Conservation (phyloP, 768 basidiomycete species). For the Boletus coccyginus region DNA sequence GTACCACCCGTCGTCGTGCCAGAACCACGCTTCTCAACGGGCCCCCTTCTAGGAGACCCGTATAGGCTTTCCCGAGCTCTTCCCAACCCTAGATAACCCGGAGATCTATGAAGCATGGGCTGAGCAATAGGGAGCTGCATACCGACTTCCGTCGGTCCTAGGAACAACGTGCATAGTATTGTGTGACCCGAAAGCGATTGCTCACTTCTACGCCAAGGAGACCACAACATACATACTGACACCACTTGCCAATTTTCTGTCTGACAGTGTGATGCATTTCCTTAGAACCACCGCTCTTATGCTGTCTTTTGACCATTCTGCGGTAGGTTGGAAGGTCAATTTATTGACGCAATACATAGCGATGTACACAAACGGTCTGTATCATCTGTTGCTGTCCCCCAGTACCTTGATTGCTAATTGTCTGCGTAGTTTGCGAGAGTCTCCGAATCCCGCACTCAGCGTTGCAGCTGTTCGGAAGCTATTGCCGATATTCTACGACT, state of each 20-base stretch:
- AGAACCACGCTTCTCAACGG: conserved; percentile 40
- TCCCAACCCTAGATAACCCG: conserved; percentile 31
- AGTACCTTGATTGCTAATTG: neutral
- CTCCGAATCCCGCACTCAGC: conserved; percentile 36
- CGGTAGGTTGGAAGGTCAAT: conserved; percentile 9
- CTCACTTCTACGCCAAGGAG: conserved; percentile 52
- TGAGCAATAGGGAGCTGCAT: conserved; percentile 45
- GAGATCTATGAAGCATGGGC: conserved; percentile 48
- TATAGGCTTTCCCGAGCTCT: conserved; percentile 38
- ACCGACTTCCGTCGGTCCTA: conserved; percentile 37
- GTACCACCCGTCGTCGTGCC: conserved; percentile 4
- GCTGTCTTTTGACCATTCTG: neutral
- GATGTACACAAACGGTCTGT: conserved; percentile 15
- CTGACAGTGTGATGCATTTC: conserved; percentile 31
- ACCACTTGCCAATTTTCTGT: conserved; percentile 20
- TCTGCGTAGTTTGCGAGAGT: conserved; percentile 30
- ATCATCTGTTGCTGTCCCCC: neutral
- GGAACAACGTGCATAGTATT: conserved; percentile 39
- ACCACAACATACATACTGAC: conserved; percentile 37
- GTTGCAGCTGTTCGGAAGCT: too few relatives aligned
- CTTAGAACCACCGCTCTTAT: too few relatives aligned
- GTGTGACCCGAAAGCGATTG: conserved; percentile 48
- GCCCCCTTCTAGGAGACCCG: conserved; percentile 39
- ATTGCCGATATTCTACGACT: conserved; percentile 35
- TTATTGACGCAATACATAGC: conserved; percentile 18